Base-by-base conservation (phyloP, 2,329 filamentous ascomycete genomes). In the Cytospora piceae region DNA sequence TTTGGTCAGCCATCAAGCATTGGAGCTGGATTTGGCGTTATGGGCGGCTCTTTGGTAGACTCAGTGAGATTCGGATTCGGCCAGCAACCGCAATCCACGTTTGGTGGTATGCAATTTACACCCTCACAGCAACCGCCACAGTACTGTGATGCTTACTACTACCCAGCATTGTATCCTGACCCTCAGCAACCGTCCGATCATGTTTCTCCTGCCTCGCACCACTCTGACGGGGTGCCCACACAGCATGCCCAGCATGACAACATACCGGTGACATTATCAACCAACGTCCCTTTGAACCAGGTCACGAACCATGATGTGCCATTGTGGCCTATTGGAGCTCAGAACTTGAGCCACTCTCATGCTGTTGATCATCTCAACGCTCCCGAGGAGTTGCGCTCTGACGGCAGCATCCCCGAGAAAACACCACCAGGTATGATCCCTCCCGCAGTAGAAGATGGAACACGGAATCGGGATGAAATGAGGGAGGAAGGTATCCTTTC, bases 181-280 rank as follows among this genome's bases (percentile, higher is more conserved):
- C 59, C 58, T 20, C 66, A 66, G 20, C 32, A 68, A 12, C 22
- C 51, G 46, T 29, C 59, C 39, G 37, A 29, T 37, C n/a, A 29
- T 24, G 51, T 51, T 20, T 34, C 56, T 32, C 46, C 52, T 24
- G 22, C 52, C 20, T 56, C 63, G 24, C 63, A 61, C 15, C 39
- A 61, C 22, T 54, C 39, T 29, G 46, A 58, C 27, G 27, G 32
- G 22, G 72, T 74, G 4, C 69, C 71, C 46, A 64, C 70, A 24
- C 74, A 71, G 27, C 71, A 73, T n/a, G 70, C 74, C 57, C 68
- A 73, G n/a, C 70, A 72, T 49, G 72, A 71, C 8, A 14, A 14
- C 9, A 8, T 11, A 12, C 46, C 46, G 24, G n/a, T 14, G n/a
- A 22, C n/a, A 20, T 14, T 9, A 49, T 24, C 46, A 1, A 49